Evolutionary conservation across 1,139 yeast genomes (phyloP), one percentile per base, ranked within the genome.

Genomic region (Candida tropicalis): DNA sequence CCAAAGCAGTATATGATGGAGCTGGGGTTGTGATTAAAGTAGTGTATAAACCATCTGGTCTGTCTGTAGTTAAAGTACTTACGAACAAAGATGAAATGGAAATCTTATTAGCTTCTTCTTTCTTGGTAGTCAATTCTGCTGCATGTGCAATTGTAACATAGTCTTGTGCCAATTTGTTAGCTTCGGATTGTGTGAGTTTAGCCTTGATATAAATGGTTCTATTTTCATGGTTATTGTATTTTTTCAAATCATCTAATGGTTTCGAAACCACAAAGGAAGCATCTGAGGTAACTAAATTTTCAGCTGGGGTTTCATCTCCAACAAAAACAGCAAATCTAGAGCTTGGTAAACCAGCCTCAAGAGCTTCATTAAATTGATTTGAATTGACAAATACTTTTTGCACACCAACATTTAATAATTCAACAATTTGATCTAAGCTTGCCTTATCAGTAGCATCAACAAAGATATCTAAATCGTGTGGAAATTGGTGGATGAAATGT

Each of bases 11-110:
- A 47, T 62, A 58, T 12, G 72, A 52, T 3, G 77, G 77, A 0
- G 75, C 71, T 10, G 74, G 69, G 42, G 91, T 88, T 18, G 89
- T 85, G 38, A 93, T 95, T 44, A 93, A 70, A 1, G 99, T 88
- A 11, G 97, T 79, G 67, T 68, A 91, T 38, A 93, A 76, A 0
- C 91, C 93, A 62, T 93, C 99, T 6, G 77, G 70, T 57, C 99
- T 82, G 63, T 93, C 99, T 2, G 97, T 85, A 24, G 74, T 74
- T 51, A 89, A 69, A 1, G 81, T 69, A 13, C 79, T 65, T n/a
- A 79, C 60, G 45, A 88, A 67, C 24, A 81, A 58, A 18, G 76
- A 71, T 5, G 81, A 75, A 32, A 86, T 60, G 5, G 82, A 72
- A 29, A 79, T 58, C 49, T 68, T 65, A 10, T 53, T 55, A 3